Percentiles rank a stretch among this genome's conserved stretches.
phyloP scores from a whole-genome alignment of 2,329 filamentous ascomycete species.

The Dissoconium aciculare region DNA sequence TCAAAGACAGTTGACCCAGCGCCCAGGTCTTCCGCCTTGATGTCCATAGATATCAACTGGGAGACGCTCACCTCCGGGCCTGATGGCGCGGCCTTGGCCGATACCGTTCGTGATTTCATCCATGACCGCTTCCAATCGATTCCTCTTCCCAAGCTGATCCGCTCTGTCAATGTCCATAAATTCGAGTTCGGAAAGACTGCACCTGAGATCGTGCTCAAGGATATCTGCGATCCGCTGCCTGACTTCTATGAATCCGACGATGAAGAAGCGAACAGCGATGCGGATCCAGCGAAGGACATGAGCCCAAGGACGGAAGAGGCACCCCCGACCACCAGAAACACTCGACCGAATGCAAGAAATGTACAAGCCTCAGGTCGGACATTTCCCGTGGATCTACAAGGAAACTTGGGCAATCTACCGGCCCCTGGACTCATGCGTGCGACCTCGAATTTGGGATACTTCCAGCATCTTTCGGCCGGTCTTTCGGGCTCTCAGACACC shows the following conservation, averaged over 20 bases:
- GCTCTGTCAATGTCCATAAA: conserved; percentile 82
- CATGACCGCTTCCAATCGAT: conserved; percentile 92
- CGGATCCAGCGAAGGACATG: conserved; percentile 16
- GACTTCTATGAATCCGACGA: conserved; percentile 90
- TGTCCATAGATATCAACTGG: conserved; percentile 99
- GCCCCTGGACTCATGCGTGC: conserved; percentile 51
- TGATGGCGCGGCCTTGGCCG: conserved; percentile 71
- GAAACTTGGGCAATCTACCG: conserved; percentile 10
- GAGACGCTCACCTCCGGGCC: conserved; percentile 76
- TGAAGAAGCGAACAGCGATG: conserved; percentile 38
- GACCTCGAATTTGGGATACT: conserved; percentile 66
- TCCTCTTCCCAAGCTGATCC: conserved; percentile 84
- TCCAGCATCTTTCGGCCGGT: conserved; percentile 56
- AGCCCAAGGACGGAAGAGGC: neutral
- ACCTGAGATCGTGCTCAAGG: conserved; percentile 81
- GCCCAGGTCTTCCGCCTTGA: too few relatives aligned
- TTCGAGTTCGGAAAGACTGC: conserved; percentile 81
- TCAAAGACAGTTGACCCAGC: too few relatives aligned
- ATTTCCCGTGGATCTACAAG: neutral
- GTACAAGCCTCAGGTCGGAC: neutral
- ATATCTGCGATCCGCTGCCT: conserved; percentile 85
- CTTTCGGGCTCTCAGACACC: conserved; percentile 66
- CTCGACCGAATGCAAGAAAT: neutral
- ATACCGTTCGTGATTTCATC: conserved; percentile 80
- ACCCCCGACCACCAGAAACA: neutral